Base-by-base conservation (phyloP, 192 early-diverging fungal genomes). In the Podila epigama region DNA sequence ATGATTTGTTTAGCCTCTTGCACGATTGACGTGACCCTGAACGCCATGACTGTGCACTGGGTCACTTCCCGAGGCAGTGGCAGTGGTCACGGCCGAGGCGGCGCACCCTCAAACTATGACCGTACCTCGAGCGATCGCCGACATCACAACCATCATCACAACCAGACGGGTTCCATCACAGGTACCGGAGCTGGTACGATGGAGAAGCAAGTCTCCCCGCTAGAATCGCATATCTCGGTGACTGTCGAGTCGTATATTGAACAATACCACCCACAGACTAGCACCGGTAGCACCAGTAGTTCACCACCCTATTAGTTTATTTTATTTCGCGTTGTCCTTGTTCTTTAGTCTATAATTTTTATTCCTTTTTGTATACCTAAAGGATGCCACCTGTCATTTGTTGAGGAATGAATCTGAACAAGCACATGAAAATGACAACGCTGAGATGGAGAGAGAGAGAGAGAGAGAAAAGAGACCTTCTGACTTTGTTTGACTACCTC, bases 11-110 rank as follows among this genome's bases (percentile, higher is more conserved):
- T 85, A 29, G 78, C 81, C 10, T 81, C 75, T 20, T 85, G 84
- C 51, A 78, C 77, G 15, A 63, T 85, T 18, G 84, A 85, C 62
- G 84, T 85, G 27, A 83, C 82, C 0, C 55, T 85, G n/a, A 85
- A 83, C 37, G 70, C 79, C 16, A 61, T 64, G 9, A 70, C 69
- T 5, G 60, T 85, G n/a, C 82, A 83, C 51, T 85, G 84, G 84
- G 84, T 83, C 18, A 83, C 77, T 12, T 66, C 63, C 9, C 63
- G 70, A 28, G 69, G 69, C 33, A 28, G 56, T 35, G 51, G 59
- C 7, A 40, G 63, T 9, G 29, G 39, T 15, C n/a, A n/a, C n/a
- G n/a, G n/a, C n/a, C n/a, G n/a, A n/a, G n/a, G n/a, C n/a, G n/a
- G n/a, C n/a, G 41, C 20, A 15, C 25, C 22, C 33, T 9, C 10